Conservation (phyloP, 148 eudicot species). For the Selenicereus undatus region DNA sequence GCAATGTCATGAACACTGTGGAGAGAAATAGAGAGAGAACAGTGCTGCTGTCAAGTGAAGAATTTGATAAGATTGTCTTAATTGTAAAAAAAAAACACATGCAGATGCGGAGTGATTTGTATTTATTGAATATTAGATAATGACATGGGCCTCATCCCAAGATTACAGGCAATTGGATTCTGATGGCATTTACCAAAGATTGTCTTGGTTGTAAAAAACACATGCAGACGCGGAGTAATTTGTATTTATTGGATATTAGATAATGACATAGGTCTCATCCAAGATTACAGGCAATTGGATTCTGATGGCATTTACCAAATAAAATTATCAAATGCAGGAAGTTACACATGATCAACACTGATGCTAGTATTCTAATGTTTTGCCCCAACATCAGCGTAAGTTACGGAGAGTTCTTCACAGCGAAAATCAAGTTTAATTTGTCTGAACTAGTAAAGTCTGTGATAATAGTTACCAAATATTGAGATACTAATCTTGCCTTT, state of each 20-base stretch:
- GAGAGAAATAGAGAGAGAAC: background rate
- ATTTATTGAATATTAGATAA: background rate
- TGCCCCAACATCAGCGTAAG: no score
- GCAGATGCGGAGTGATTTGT: background rate
- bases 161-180: background rate
- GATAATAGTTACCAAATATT: no score
- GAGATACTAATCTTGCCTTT: no score
- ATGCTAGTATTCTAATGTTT: background rate
- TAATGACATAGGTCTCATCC: background rate
- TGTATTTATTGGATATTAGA: constrained; percentile 3
- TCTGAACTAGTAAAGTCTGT: no score
- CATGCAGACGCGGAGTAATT: background rate
- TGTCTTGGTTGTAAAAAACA: no score
- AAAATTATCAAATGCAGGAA: background rate
- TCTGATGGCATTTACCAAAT: background rate
- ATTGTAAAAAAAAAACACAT: background rate
- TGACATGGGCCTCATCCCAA: background rate
- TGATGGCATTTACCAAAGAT: background rate
- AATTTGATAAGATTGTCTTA: no score
- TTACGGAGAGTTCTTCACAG: no score
- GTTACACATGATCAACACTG: background rate
- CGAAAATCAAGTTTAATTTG: no score
- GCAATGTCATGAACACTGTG: background rate
- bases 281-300: constrained; percentile 1
- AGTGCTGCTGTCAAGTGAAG: background rate